These are phyloP conservation scores for Antrodiella citrinella DNA, from an alignment of 768 basidiomycete genomes.

Conservation along the genomic window DNA sequence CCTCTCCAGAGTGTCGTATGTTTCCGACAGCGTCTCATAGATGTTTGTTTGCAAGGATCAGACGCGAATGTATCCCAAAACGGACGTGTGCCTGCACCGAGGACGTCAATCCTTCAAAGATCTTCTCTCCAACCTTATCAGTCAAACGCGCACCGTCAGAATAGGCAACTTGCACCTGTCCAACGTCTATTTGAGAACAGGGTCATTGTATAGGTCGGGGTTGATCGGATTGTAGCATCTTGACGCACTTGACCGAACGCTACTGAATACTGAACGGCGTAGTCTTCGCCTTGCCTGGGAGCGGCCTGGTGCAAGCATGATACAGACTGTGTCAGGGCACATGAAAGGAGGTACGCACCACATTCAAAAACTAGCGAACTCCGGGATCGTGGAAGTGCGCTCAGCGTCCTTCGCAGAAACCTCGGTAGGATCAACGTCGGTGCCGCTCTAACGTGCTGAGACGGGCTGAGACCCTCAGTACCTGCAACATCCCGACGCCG, in stretches of 20 bases:
- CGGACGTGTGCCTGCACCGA: background rate
- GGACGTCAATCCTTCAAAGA: background rate
- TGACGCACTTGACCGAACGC: no score
- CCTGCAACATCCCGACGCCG: no score
- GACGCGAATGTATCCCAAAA: background rate
- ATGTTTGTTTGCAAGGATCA: background rate
- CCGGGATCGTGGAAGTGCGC: background rate
- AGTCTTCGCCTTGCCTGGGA: background rate
- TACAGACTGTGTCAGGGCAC: background rate
- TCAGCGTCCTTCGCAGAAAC: background rate
- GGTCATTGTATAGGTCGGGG: no score
- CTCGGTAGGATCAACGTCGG: no score
- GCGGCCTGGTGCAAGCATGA: background rate
- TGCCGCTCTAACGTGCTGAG: no score
- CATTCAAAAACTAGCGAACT: background rate
- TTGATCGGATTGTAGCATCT: no score
- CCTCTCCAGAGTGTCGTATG: no score
- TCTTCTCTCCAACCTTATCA: no score
- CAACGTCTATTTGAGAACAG: no score
- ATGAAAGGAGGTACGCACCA: background rate
- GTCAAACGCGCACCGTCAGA: no score
- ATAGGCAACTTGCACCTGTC: no score
- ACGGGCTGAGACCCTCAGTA: no score
- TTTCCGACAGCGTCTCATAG: background rate
- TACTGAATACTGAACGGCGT: background rate